Base-by-base conservation (phyloP, 164 flowering plant species). In the Berberis thunbergii region DNA sequence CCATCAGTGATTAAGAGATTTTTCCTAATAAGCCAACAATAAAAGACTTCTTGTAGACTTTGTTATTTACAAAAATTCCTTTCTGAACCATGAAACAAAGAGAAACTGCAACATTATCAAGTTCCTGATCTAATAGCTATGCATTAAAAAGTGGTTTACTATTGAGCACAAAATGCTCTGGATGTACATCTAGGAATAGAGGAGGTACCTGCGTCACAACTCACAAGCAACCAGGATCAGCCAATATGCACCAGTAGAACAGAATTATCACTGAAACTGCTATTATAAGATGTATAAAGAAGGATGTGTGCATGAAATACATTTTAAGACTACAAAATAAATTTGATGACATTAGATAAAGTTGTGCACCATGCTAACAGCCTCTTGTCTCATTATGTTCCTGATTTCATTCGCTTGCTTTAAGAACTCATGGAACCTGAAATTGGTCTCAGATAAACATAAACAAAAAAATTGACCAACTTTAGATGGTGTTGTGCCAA, bases 391-490 rank as follows among this genome's bases (percentile, higher is more conserved):
- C 54, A 96, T 95, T 63, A 95, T 86, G 73, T 87, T 95, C 75
- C 99, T 97, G 50, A 89, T 84, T 78, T 95, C 99, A 85, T 91
- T 91, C 74, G 86, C 96, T 70, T 78, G 86, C 82, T 95, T 95
- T 52, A 95, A 76, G 78, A 95, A 95, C 76, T 87, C 86, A 68
- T 91, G 97, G 71, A 95, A 91, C 88, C 97, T 95, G 84, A 71
- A 65, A 68, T 53, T n/a, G 8, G 67, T 65, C 26, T 39, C 4
- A 74, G 59, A 4, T 43, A 40, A 56, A 67, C 50, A 59, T 46
- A 8, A 38, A 55, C 39, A 57, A 42, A 63, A 26, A 52, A 12
- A 26, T 10, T 52, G 4, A 8, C 7, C 53, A 57, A 41, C 45
- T 61, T 6, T 13, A 6, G 26, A 26, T 26, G 26, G 26, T 0